Conservation (phyloP, 805 yeast genomes). For the Schizosaccharomyces osmophilus region DNA sequence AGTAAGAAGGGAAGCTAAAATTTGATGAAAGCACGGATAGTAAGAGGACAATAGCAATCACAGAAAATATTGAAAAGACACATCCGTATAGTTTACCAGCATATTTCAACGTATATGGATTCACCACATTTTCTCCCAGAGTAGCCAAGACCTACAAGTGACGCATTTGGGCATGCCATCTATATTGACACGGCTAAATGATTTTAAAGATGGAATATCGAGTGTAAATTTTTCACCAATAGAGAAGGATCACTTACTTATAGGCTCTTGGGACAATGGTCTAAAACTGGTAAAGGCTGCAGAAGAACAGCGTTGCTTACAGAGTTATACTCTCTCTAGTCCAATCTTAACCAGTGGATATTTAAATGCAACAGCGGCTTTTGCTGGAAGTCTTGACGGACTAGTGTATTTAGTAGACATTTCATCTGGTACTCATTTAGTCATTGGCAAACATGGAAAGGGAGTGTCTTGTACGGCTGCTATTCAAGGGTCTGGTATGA, state of each 20-base stretch:
- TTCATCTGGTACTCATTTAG: slow-evolving; percentile 22
- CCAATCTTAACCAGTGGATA: not conserved
- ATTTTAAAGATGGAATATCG: slow-evolving; percentile 1
- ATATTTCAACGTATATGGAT: too few species aligned
- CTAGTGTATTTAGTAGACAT: slow-evolving; percentile 20
- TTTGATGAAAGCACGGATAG: too few species aligned
- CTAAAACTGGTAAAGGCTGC: slow-evolving; percentile 19
- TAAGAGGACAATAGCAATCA: too few species aligned
- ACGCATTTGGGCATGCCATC: too few species aligned
- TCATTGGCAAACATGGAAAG: slow-evolving; percentile 12
- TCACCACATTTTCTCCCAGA: too few species aligned
- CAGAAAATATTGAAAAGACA: too few species aligned
- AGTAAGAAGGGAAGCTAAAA: too few species aligned
- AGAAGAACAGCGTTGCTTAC: not conserved
- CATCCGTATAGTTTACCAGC: too few species aligned
- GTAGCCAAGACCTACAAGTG: too few species aligned
- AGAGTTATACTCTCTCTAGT: not conserved
- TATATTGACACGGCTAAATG: not conserved
- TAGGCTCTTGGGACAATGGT: slow-evolving; percentile 35
- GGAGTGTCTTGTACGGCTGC: not conserved
- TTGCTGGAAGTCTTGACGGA: slow-evolving; percentile 4
- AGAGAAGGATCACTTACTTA: slow-evolving; percentile 15
- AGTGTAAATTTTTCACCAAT: not conserved
- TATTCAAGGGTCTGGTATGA: not conserved
- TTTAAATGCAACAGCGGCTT: slow-evolving; percentile 1